Conservation (phyloP, 2,329 filamentous ascomycete genomes). For the Trichoderma hamatum region DNA sequence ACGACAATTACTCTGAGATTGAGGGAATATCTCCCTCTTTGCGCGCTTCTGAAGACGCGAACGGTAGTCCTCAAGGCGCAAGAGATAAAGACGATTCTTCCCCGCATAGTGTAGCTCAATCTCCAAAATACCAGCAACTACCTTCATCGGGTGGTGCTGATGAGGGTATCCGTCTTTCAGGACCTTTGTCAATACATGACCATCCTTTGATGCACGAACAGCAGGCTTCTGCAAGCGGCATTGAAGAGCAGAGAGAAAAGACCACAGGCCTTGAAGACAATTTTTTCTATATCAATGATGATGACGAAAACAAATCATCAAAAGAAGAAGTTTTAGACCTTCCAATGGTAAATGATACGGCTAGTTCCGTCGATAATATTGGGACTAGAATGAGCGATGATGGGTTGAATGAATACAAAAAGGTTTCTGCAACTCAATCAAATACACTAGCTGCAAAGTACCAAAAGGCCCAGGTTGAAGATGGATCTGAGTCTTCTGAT, state of each 20-base stretch:
- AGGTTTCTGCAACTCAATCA: no score
- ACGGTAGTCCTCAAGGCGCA: neutral
- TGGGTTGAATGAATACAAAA: neutral
- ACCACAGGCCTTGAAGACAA: neutral
- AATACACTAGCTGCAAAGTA: neutral
- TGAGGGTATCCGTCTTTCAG: neutral
- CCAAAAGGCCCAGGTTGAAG: neutral
- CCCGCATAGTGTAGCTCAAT: neutral
- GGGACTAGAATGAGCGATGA: neutral
- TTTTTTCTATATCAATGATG: neutral
- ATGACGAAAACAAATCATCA: neutral
- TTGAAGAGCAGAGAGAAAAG: neutral
- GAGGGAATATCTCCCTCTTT: neutral
- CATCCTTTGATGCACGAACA: neutral
- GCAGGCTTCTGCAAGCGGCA: neutral
- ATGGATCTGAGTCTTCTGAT: neutral
- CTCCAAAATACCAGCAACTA: neutral
- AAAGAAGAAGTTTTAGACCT: neutral
- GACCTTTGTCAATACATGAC: neutral
- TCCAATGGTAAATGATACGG: neutral
- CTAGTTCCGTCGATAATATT: neutral
- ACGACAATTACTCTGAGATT: neutral
- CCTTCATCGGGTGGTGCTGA: neutral
- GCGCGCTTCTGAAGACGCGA: no score
- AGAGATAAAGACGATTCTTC: neutral